phyloP scores from a whole-genome alignment of 257 asterid genomes.

The Phtheirospermum japonicum region DNA sequence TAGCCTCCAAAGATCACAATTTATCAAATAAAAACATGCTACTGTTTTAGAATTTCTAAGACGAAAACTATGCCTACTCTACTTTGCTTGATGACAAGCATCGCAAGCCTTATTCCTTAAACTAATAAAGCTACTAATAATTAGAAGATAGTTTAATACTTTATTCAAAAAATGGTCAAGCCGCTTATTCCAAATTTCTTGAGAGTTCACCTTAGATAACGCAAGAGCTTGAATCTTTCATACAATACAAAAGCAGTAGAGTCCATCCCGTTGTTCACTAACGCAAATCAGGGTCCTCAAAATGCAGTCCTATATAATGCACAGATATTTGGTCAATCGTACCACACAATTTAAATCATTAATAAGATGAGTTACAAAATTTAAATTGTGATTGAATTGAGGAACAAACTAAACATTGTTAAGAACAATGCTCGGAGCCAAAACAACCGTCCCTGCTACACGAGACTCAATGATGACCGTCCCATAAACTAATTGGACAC shows the following conservation, averaged over 20 bases:
- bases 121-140: neutral
- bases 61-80: neutral
- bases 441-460: too few species aligned
- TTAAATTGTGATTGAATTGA: too few species aligned
- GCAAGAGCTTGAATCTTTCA: neutral
- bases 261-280: neutral
- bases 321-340: neutral
- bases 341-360: too few species aligned
- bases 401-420: too few species aligned
- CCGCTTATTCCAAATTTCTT: neutral
- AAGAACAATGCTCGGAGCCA: too few species aligned
- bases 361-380: too few species aligned
- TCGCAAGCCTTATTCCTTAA: neutral
- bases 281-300: slow-evolving; percentile 15
- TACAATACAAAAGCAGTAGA: neutral
- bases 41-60: too few species aligned
- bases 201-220: neutral
- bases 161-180: neutral
- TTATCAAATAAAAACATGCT: too few species aligned
- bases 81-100: neutral
- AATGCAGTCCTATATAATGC: neutral
- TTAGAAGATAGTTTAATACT: neutral
- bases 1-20: neutral
- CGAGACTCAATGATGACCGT: too few species aligned
- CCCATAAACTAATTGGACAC: too few species aligned